Conservation (phyloP, 2,329 filamentous ascomycete species). For the Aspergillus latus region DNA sequence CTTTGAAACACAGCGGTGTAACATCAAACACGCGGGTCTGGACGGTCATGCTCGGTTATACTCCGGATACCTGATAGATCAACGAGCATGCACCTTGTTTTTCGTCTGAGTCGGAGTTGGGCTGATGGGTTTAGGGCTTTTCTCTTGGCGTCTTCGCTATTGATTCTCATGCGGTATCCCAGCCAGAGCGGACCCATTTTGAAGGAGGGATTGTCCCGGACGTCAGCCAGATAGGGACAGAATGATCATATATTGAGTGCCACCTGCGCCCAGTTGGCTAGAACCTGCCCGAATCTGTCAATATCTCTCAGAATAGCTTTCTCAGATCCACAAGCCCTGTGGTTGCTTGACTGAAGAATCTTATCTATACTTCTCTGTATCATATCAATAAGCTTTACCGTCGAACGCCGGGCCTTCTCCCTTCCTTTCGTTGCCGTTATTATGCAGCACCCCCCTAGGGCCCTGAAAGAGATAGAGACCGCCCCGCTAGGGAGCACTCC, state of each 20-base stretch:
- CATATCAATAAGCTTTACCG: background rate
- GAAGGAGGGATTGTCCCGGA: constrained; percentile 6
- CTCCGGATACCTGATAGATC: constrained; percentile 15
- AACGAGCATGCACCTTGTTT: constrained; percentile 1
- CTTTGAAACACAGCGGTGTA: constrained; percentile 19
- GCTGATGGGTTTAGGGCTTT: constrained; percentile 15
- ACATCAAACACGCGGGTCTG: constrained; percentile 12
- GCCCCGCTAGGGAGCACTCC: constrained; percentile 1
- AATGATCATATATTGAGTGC: constrained; percentile 10
- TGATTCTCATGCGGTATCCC: constrained; percentile 11
- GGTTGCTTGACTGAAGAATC: background rate
- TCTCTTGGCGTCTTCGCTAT: constrained; percentile 15
- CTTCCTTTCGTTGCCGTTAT: background rate
- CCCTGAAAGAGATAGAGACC: constrained; percentile 12
- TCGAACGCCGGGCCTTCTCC: background rate
- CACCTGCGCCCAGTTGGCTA: constrained; percentile 2
- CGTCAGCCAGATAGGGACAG: constrained; percentile 2
- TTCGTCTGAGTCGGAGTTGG: constrained; percentile 9
- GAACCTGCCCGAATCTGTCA: constrained; percentile 1
- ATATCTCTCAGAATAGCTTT: background rate
- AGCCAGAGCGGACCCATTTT: background rate
- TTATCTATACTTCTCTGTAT: background rate
- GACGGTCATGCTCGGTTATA: constrained; percentile 10
- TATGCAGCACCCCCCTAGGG: constrained; percentile 15
- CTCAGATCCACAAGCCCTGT: background rate